Evolutionary conservation across 1,139 yeast genomes (phyloP), one percentile per base, ranked within the genome.

Genomic region (Geotrichum candidum): DNA sequence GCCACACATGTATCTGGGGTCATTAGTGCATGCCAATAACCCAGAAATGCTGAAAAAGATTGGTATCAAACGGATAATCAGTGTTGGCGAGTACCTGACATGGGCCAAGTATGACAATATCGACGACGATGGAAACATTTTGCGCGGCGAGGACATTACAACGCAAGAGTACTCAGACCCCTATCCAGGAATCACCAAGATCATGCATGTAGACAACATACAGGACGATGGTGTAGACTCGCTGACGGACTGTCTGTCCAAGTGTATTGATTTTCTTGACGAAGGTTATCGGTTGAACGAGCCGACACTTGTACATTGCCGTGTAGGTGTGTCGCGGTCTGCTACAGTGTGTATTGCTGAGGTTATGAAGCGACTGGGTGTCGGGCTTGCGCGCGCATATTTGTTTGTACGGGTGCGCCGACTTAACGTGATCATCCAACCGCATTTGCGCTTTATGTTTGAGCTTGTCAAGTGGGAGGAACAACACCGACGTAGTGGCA

Each of bases 341-440:
- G 97, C 97, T 0, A 86, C 96, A 0, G 88, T 92, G 51, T 88
- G 96, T 67, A 89, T 91, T 66, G 97, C 97, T 2, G 92, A 89
- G 70, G 87, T 90, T 63, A 90, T 91, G 96, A 86, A 84, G 67
- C 77, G 89, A 59, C 77, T 85, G 63, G 78, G 82, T 35, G 78
- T 89, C 63, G 84, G 85, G 55, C 75, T 91, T 52, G 81, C 91
- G 18, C 80, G 87, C 58, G 92, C 96, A 2, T 91, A 90, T 70
- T 76, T 90, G 69, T 87, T 80, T 74, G 96, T 90, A 33, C 77
- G 97, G 60, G 96, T 90, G 5, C 82, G 96, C 60, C 78, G 98
- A 56, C 81, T 91, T 68, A 91, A 91, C 73, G 90, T 91, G 59
- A 90, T 91, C 53, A 90, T 92, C 65, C 97, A 91, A 74, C 98